Evolutionary conservation across 345 rosid species (phyloP).

Genomic region (Corymbia maculata): DNA sequence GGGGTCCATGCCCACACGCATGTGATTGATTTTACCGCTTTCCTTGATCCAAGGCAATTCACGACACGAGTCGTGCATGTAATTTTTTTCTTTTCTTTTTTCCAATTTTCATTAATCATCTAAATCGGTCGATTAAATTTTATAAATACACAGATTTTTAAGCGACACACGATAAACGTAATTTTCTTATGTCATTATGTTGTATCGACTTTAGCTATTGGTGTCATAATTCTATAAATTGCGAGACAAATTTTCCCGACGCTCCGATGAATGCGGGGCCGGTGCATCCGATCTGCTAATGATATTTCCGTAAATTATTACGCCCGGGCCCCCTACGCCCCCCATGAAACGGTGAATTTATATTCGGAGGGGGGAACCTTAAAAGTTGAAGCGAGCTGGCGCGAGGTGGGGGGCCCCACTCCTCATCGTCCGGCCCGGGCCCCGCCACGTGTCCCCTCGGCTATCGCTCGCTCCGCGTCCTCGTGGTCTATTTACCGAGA

Average conservation of each 20-base stretch:
- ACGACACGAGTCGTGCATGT: neutral
- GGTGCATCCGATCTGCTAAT: neutral
- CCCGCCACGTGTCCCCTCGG: neutral
- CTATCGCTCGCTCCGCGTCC: neutral
- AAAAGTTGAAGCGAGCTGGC: slow-evolving; percentile 1
- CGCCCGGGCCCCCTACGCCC: neutral
- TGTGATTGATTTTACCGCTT: neutral
- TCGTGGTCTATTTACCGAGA: neutral
- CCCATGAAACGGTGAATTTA: neutral
- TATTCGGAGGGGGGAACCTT: neutral
- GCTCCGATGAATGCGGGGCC: neutral
- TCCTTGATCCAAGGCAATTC: neutral
- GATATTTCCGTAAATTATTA: neutral
- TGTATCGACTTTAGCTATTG: neutral
- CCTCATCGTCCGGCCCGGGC: neutral
- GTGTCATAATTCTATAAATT: neutral
- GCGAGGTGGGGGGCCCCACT: neutral
- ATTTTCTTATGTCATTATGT: neutral
- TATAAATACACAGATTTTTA: neutral
- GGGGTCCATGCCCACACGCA: neutral
- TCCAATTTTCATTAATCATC: neutral
- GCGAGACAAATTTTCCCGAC: neutral
- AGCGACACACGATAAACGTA: neutral
- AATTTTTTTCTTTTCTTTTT: neutral
- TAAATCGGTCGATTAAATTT: neutral